Percentiles rank a stretch among this genome's conserved stretches.
phyloP scores from a whole-genome alignment of 78 protist genomes.

The Paulinella micropora region DNA sequence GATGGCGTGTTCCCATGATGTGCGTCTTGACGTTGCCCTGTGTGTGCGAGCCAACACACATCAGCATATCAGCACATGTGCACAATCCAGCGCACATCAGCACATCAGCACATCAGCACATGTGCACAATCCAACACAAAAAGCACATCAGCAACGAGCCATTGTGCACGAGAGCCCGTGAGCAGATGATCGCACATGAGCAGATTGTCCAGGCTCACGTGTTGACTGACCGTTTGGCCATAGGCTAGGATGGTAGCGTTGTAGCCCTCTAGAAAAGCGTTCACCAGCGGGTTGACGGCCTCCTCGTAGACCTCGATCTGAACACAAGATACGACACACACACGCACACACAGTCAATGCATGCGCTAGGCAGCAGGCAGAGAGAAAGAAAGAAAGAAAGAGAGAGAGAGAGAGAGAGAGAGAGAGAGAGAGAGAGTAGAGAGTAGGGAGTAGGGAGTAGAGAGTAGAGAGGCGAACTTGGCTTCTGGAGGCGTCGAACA shows the following conservation, averaged over 20 bases:
- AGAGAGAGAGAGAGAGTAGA: not conserved
- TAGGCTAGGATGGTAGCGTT: conserved; percentile 25
- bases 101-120: too few relatives aligned
- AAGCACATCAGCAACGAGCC: too few relatives aligned
- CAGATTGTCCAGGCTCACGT: too few relatives aligned
- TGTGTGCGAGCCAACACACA: too few relatives aligned
- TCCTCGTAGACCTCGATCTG: not conserved
- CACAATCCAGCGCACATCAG: too few relatives aligned
- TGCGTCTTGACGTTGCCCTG: too few relatives aligned
- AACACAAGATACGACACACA: not conserved
- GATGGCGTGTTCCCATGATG: too few relatives aligned
- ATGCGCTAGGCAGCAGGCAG: not conserved
- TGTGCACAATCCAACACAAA: too few relatives aligned
- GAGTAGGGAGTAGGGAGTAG: not conserved
- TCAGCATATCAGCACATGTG: too few relatives aligned
- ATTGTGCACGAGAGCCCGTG: too few relatives aligned
- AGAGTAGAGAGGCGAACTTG: not conserved
- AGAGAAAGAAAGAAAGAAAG: not conserved
- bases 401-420: not conserved
- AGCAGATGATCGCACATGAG: too few relatives aligned
- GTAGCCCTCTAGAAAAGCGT: conserved; percentile 21
- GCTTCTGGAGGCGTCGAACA: not conserved
- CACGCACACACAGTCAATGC: not conserved
- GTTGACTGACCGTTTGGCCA: conserved; percentile 20
- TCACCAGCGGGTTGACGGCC: not conserved